Conservation (phyloP, 352 stramenopile genomes). For the Ophiocytium majus region DNA sequence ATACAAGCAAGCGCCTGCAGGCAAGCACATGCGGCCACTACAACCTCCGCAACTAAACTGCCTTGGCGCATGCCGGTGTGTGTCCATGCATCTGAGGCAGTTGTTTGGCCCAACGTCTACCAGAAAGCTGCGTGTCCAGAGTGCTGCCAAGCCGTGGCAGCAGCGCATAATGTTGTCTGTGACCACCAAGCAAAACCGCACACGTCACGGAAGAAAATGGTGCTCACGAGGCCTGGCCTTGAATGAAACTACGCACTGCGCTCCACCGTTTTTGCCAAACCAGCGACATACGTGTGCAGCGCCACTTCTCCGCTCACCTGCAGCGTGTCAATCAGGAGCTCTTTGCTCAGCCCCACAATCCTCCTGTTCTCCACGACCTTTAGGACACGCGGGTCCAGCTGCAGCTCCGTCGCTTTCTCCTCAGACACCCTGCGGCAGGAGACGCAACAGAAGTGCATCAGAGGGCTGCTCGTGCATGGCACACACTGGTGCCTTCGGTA, state of each 20-base stretch:
- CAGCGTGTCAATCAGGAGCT: conserved; percentile 51
- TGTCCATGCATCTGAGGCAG: too few species aligned
- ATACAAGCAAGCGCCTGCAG: too few species aligned
- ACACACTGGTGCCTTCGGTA: too few species aligned
- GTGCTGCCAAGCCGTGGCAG: neutral
- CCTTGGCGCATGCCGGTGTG: too few species aligned
- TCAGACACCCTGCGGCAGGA: neutral
- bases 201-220: neutral
- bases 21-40: too few species aligned
- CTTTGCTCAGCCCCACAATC: conserved; percentile 38
- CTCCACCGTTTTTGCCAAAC: neutral
- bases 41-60: too few species aligned
- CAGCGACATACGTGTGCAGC: neutral
- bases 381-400: conserved; percentile 40
- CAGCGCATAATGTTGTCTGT: too few species aligned
- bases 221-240: neutral
- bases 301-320: conserved; percentile 29
- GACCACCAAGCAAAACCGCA: too few species aligned
- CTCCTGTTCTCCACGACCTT: conserved; percentile 51
- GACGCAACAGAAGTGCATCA: neutral
- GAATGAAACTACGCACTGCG: neutral
- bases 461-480: neutral
- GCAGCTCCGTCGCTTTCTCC: conserved; percentile 11
- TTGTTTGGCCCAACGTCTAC: too few species aligned
- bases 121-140: too few species aligned